Evolutionary conservation across 1,284 basidiomycete species (phyloP).

Genomic region (Jaminaea rosea): DNA sequence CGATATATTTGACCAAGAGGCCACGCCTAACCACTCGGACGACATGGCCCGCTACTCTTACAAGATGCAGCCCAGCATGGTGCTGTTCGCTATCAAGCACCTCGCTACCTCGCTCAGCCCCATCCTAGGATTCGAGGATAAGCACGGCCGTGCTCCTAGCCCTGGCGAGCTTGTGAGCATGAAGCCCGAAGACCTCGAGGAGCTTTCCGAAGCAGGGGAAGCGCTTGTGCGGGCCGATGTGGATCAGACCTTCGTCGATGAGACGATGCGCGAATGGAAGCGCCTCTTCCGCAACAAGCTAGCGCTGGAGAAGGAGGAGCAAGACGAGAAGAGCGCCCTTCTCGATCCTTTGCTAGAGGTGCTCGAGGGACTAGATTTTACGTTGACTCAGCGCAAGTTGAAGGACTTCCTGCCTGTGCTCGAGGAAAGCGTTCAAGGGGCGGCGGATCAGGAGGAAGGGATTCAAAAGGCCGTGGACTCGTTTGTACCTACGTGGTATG

Average conservation of each 20-base stretch:
- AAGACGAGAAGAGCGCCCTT: slow-evolving; percentile 3
- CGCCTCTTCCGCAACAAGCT: slow-evolving; percentile 21
- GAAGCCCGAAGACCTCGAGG: slow-evolving; percentile 14
- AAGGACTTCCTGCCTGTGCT: slow-evolving; percentile 16
- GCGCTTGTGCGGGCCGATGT: slow-evolving; percentile 20
- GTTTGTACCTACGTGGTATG: slow-evolving; percentile 24
- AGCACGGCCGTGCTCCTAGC: slow-evolving; percentile 43
- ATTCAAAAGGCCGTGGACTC: slow-evolving; percentile 9
- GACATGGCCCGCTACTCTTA: slow-evolving; percentile 77
- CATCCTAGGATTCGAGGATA: slow-evolving; percentile 23
- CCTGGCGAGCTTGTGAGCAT: slow-evolving; percentile 25
- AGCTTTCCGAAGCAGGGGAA: slow-evolving; percentile 18
- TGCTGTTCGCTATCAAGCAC: slow-evolving; percentile 27
- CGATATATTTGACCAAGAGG: slow-evolving; percentile 58
- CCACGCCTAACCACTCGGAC: slow-evolving; percentile 92
- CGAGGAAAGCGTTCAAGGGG: neutral
- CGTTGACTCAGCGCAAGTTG: slow-evolving; percentile 19
- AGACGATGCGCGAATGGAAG: slow-evolving; percentile 32
- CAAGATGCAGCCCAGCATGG: slow-evolving; percentile 52
- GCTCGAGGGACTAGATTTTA: slow-evolving; percentile 18
- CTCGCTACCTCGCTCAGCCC: slow-evolving; percentile 17
- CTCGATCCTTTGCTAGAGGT: slow-evolving; percentile 13
- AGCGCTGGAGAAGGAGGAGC: slow-evolving; percentile 9
- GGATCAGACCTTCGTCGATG: slow-evolving; percentile 18
- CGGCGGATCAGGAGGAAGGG: slow-evolving; percentile 12